Evolutionary conservation across 352 stramenopile species (phyloP).

Genomic region (Globisporangium ultimum): DNA sequence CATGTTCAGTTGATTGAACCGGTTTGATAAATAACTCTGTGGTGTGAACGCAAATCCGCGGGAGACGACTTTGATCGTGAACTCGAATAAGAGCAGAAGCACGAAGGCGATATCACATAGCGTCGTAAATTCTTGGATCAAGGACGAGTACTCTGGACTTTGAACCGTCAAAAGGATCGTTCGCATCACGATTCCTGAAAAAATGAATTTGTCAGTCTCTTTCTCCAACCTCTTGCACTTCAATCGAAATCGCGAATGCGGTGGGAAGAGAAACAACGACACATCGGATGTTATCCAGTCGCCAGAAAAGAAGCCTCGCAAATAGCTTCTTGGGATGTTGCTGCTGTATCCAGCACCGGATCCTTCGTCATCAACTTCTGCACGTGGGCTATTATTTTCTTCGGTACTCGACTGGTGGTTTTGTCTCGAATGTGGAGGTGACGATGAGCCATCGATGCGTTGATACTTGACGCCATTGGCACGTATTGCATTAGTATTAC

Average conservation of each 20-base stretch:
- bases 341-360: constrained; percentile 2
- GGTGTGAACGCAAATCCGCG: constrained; percentile 77
- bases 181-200: constrained; percentile 71
- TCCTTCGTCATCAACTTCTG: constrained; percentile 2
- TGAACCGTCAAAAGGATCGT: constrained; percentile 73
- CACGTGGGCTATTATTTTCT: background rate
- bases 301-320: constrained; percentile 58
- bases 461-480: constrained; percentile 12
- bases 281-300: constrained; percentile 79
- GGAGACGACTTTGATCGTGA: constrained; percentile 78
- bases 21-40: constrained; percentile 76
- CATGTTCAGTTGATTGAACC: constrained; percentile 86
- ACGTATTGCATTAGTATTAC: background rate
- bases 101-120: constrained; percentile 72
- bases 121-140: constrained; percentile 80
- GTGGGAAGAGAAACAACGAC: constrained; percentile 74
- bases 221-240: constrained; percentile 72
- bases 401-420: background rate
- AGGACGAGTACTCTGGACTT: constrained; percentile 67
- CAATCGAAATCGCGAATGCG: constrained; percentile 61
- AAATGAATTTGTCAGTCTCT: constrained; percentile 85
- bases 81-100: constrained; percentile 76
- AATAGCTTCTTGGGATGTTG: background rate
- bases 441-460: constrained; percentile 7
- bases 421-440: constrained; percentile 7